Evolutionary conservation across 2,329 filamentous ascomycete species (phyloP).

Genomic region (Passalora sequoiae): DNA sequence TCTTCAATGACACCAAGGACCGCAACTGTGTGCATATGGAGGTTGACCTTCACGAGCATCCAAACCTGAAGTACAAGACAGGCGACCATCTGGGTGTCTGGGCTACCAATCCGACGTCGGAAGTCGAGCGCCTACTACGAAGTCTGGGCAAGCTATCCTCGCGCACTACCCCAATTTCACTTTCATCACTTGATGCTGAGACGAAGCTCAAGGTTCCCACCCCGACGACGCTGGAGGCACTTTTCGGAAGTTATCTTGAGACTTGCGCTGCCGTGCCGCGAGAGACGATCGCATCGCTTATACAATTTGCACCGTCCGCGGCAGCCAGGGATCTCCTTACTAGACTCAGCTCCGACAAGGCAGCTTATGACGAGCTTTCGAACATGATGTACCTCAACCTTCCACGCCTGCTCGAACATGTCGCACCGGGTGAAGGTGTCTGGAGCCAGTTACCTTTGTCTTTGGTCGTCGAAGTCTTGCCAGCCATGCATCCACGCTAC

Average conservation of each 20-base stretch:
- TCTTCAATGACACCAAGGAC: slow-evolving; percentile 32
- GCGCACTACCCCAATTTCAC: slow-evolving; percentile 20
- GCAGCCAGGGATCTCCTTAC: slow-evolving; percentile 31
- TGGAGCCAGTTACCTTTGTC: slow-evolving; percentile 47
- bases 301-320: slow-evolving; percentile 38
- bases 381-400: slow-evolving; percentile 35
- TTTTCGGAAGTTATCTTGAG: slow-evolving; percentile 46
- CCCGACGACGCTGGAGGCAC: slow-evolving; percentile 37
- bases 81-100: slow-evolving; percentile 42
- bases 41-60: slow-evolving; percentile 35
- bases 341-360: slow-evolving; percentile 31
- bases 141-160: slow-evolving; percentile 27
- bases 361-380: slow-evolving; percentile 32
- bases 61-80: slow-evolving; percentile 40
- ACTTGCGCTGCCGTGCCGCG: slow-evolving; percentile 41
- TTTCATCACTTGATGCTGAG: slow-evolving; percentile 30
- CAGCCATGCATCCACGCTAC: slow-evolving; percentile 24
- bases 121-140: slow-evolving; percentile 34
- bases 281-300: slow-evolving; percentile 36
- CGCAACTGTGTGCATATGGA: slow-evolving; percentile 42
- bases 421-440: slow-evolving; percentile 16
- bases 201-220: slow-evolving; percentile 35
- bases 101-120: slow-evolving; percentile 38
- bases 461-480: slow-evolving; percentile 40
- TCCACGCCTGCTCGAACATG: slow-evolving; percentile 35